Evolutionary conservation across 495 filamentous ascomycete genomes (phyloP).

Genomic region (Trichoderma gamsii): DNA sequence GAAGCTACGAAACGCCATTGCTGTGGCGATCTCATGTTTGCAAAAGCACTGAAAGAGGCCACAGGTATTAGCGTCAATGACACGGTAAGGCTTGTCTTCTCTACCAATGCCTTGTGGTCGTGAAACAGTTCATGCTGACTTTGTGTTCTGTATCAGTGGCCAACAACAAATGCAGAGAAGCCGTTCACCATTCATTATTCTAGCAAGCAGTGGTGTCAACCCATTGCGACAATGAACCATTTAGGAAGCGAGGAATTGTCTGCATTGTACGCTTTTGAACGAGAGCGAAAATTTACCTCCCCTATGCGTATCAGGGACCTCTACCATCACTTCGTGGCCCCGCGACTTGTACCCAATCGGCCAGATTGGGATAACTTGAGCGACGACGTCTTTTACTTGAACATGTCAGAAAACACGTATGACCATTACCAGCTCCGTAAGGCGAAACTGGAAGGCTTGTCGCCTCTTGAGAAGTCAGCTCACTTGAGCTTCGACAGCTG

Average conservation of each 20-base stretch:
- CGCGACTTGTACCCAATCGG: slow-evolving; percentile 28
- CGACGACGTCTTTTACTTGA: slow-evolving; percentile 36
- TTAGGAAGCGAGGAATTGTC: slow-evolving; percentile 8
- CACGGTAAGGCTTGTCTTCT: neutral
- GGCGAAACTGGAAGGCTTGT: slow-evolving; percentile 29
- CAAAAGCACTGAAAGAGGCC: slow-evolving; percentile 3
- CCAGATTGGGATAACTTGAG: slow-evolving; percentile 48
- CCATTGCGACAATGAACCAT: slow-evolving; percentile 5
- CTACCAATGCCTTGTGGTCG: neutral
- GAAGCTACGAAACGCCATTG: neutral
- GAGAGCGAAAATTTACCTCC: slow-evolving; percentile 1
- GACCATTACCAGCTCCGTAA: slow-evolving; percentile 25
- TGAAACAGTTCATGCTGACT: neutral
- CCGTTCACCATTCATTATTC: neutral
- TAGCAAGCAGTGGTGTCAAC: neutral
- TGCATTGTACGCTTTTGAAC: neutral
- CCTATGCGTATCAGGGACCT: slow-evolving; percentile 42
- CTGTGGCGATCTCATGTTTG: slow-evolving; percentile 7
- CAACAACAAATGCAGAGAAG: slow-evolving; percentile 13
- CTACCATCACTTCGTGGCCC: slow-evolving; percentile 37
- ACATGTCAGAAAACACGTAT: slow-evolving; percentile 22
- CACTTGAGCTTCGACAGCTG: slow-evolving; percentile 38
- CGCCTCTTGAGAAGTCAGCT: slow-evolving; percentile 32
- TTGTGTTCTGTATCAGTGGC: neutral
- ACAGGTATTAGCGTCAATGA: slow-evolving; percentile 4